Evolutionary conservation across 495 filamentous ascomycete species (phyloP).

Genomic region (Aspergillus steynii): DNA sequence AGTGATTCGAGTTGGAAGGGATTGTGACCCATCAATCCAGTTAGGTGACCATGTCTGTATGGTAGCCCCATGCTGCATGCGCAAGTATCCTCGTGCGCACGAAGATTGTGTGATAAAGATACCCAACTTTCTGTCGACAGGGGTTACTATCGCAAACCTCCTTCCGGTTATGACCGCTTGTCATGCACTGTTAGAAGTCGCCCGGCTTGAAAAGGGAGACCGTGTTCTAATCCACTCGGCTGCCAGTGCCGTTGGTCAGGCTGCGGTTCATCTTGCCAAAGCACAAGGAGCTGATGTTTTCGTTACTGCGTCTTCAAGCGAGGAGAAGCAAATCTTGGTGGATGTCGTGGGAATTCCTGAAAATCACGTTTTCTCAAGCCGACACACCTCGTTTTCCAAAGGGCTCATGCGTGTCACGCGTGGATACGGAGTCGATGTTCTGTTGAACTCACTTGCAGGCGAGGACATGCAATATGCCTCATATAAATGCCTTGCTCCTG

Average conservation of each 20-base stretch:
- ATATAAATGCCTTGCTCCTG: conserved; percentile 1
- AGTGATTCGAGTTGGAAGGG: conserved; percentile 30
- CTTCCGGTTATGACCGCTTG: conserved; percentile 23
- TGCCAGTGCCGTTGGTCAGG: conserved; percentile 48
- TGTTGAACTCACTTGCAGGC: conserved; percentile 1
- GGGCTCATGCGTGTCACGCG: not conserved
- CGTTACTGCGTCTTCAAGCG: conserved; percentile 44
- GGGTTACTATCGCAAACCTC: conserved; percentile 15
- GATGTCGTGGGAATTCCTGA: not conserved
- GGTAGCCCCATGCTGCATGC: not conserved
- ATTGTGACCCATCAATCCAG: conserved; percentile 6
- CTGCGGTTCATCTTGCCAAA: conserved; percentile 53
- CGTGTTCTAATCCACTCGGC: conserved; percentile 30
- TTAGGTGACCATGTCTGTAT: conserved; percentile 24
- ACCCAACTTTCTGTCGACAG: conserved; percentile 19
- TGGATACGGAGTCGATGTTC: conserved; percentile 3
- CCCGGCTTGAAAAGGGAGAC: conserved; percentile 23
- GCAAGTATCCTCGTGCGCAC: not conserved
- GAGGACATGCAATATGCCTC: not conserved
- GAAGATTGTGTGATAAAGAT: not conserved
- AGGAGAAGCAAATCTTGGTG: conserved; percentile 8
- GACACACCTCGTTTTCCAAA: not conserved
- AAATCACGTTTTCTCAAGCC: conserved; percentile 3
- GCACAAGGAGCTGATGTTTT: conserved; percentile 54
- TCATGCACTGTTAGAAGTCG: conserved; percentile 22